Percentiles rank a stretch among this genome's conserved stretches.
These are phyloP conservation scores for Dactylellina sp. DNA, from an alignment of 2,329 filamentous ascomycete genomes.

Conservation along the genomic window DNA sequence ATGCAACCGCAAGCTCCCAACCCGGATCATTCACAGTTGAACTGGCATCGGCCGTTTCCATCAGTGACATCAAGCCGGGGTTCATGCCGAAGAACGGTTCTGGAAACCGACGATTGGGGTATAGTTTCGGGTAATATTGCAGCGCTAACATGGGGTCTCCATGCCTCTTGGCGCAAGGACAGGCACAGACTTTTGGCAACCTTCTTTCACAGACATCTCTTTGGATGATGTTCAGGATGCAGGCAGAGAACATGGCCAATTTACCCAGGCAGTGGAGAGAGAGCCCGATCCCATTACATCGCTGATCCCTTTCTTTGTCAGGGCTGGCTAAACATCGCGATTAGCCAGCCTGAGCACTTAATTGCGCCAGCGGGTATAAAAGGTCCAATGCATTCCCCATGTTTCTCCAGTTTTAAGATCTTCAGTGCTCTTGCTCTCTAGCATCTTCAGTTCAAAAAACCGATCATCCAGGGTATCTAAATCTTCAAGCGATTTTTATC, in stretches of 20 bases:
- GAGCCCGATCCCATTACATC: conserved; percentile 43
- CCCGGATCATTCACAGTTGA: conserved; percentile 20
- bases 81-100: conserved; percentile 42
- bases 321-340: conserved; percentile 48
- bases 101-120: conserved; percentile 46
- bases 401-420: conserved; percentile 54
- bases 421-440: conserved; percentile 42
- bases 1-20: background rate
- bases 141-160: conserved; percentile 37
- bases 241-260: conserved; percentile 38
- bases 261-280: conserved; percentile 51
- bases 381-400: conserved; percentile 51
- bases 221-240: conserved; percentile 14
- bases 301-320: conserved; percentile 54
- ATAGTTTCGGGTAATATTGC: conserved; percentile 56
- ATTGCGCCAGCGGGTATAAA: conserved; percentile 45
- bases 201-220: conserved; percentile 2
- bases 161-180: conserved; percentile 30
- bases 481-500: conserved; percentile 15
- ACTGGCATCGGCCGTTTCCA: conserved; percentile 14
- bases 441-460: conserved; percentile 15
- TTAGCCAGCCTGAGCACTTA: conserved; percentile 19
- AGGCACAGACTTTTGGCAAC: conserved; percentile 44
- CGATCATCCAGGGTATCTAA: conserved; percentile 27
- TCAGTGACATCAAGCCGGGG: conserved; percentile 18